phyloP scores from a whole-genome alignment of 345 rosid species.

The Mercurialis annua region DNA sequence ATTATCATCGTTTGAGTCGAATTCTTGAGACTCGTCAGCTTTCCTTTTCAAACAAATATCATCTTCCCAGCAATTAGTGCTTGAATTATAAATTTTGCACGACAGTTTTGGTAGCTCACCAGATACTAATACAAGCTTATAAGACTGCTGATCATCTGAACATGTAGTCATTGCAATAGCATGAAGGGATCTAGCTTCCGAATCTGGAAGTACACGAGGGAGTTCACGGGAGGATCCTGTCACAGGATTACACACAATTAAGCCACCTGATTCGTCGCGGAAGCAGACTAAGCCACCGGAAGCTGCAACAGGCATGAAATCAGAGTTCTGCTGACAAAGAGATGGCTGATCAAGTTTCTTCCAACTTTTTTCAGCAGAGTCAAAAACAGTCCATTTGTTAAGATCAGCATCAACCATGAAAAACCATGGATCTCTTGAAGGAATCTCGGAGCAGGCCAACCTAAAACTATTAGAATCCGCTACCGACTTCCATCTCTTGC shows the following conservation, averaged over 20 bases:
- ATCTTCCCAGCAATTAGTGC: constrained; percentile 52
- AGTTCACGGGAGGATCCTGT: constrained; percentile 49
- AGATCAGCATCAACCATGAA: constrained; percentile 52
- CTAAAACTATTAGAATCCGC: constrained; percentile 64
- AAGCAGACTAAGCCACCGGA: constrained; percentile 76
- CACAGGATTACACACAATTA: constrained; percentile 61
- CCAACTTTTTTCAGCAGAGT: constrained; percentile 65
- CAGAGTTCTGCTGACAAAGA: constrained; percentile 22
- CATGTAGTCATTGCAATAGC: constrained; percentile 60
- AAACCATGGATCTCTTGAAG: constrained; percentile 79
- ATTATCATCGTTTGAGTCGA: constrained; percentile 33
- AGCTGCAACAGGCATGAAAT: constrained; percentile 66
- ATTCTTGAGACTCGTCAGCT: constrained; percentile 26
- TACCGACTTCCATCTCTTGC: constrained; percentile 82
- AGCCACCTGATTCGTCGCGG: constrained; percentile 44
- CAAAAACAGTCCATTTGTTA: constrained; percentile 50
- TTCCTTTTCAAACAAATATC: constrained; percentile 40
- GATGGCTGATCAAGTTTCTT: constrained; percentile 43
- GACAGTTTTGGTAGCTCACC: constrained; percentile 63
- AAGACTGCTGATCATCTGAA: constrained; percentile 28
- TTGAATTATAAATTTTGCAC: constrained; percentile 49
- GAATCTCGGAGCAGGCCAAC: constrained; percentile 70
- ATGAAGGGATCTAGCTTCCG: constrained; percentile 41
- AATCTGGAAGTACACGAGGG: constrained; percentile 35
- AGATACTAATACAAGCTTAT: constrained; percentile 57